Evolutionary conservation across 129 eudicot species (phyloP), one percentile per base, ranked within the genome.

Genomic region (Chrysanthemum makinoi): DNA sequence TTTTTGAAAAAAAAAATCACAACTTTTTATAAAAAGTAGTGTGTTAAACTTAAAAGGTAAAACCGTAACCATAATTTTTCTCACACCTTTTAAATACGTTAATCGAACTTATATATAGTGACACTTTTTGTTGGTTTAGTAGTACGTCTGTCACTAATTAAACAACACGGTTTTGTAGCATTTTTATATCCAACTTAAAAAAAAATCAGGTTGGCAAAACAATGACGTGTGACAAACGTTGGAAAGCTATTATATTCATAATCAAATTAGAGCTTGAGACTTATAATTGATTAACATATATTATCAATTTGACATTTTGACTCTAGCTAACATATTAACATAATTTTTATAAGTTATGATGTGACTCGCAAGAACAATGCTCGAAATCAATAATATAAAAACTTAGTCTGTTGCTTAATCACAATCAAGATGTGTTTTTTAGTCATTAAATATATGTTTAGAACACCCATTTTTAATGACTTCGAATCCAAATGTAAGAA

Each of bases 341-440:
- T 4, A 30, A 4, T 22, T 3, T 30, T 30, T 4, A 1, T 4
- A 30, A 30, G 35, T 30, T 50, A 50, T 51, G 55, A 10, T 51
- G 55, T 51, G 55, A 51, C 55, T 13, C 2, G 14, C 14, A 50
- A 50, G 54, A 5, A 50, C 55, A 50, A 50, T 35, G 43, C 0
- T 35, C 15, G 15, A 50, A 50, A 0, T 1, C 16, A 0, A 3
- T 52, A 15, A 52, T 52, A 15, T 12, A 13, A 15, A 52, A 13
- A 15, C 2, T 22, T 52, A 52, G 7, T 52, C 10, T 16, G 69
- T 18, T 35, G 52, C 30, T n/a, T 64, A 64, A 64, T 64, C 69
- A 43, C 69, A 12, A 17, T 64, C 69, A 64, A n/a, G 19, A 14
- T 43, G 69, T 16, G n/a, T 64, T n/a, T 35, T 52, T 64, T 17